Conservation (phyloP, 2,329 filamentous ascomycete genomes). For the Fusarium paranaense region DNA sequence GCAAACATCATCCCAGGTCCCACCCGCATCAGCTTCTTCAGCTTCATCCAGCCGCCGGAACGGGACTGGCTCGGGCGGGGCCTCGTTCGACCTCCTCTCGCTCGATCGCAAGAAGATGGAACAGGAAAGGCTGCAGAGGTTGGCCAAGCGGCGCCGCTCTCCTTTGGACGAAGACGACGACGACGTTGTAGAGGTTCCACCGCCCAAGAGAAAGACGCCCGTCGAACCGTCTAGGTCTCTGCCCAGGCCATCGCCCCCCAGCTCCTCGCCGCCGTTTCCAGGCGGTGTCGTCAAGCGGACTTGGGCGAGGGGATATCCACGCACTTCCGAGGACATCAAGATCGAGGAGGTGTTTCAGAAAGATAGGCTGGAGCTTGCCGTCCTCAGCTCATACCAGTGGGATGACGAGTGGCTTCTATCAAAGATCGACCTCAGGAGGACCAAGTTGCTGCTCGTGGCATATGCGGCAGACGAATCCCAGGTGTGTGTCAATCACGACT, state of each 20-base stretch:
- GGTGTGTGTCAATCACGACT: conserved; percentile 52
- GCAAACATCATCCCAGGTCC: conserved; percentile 37
- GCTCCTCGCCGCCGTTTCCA: conserved; percentile 54
- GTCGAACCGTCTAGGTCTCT: conserved; percentile 15
- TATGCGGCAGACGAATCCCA: conserved; percentile 65
- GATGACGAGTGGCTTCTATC: conserved; percentile 82
- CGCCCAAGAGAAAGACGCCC: conserved; percentile 41
- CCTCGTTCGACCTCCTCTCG: conserved; percentile 57
- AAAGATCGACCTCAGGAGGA: conserved; percentile 72
- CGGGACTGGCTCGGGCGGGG: conserved; percentile 30
- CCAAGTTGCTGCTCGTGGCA: conserved; percentile 71
- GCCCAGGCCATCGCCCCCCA: conserved; percentile 5
- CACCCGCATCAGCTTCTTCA: conserved; percentile 25
- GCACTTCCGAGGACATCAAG: conserved; percentile 79
- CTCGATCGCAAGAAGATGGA: conserved; percentile 89
- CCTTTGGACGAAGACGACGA: conserved; percentile 39
- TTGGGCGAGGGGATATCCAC: conserved; percentile 73
- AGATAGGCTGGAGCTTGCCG: conserved; percentile 76
- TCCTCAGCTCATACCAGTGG: conserved; percentile 90
- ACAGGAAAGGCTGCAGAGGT: conserved; percentile 79
- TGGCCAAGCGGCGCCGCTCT: conserved; percentile 64
- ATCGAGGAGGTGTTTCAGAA: conserved; percentile 89
- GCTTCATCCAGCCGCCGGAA: conserved; percentile 29
- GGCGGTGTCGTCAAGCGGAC: conserved; percentile 84
- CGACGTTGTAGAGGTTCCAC: conserved; percentile 45